These are phyloP conservation scores for Boletus reticuloceps DNA, from an alignment of 768 basidiomycete genomes.

Conservation along the genomic window DNA sequence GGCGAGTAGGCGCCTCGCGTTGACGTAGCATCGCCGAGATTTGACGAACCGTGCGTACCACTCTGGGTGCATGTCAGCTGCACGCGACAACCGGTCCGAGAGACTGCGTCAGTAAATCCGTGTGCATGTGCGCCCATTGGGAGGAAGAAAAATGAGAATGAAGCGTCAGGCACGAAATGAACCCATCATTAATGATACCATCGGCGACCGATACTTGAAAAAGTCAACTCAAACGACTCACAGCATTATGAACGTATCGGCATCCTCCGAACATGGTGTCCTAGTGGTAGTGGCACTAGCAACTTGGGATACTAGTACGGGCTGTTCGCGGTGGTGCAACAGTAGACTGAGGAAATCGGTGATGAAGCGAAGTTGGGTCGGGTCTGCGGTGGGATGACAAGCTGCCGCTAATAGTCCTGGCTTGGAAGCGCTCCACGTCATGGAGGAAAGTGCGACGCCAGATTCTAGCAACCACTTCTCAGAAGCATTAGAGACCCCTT, in stretches of 20 bases:
- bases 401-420: constrained; percentile 55
- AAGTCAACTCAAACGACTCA: constrained; percentile 11
- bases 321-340: constrained; percentile 35
- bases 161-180: constrained; percentile 7
- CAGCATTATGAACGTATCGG: constrained; percentile 14
- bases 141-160: neutral
- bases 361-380: constrained; percentile 51
- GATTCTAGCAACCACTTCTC: constrained; percentile 27
- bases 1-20: constrained; percentile 33
- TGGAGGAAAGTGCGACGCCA: constrained; percentile 19
- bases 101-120: constrained; percentile 30
- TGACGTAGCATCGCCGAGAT: constrained; percentile 33
- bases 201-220: neutral
- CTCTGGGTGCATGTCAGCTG: constrained; percentile 31
- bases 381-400: constrained; percentile 58
- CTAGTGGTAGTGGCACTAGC: no score
- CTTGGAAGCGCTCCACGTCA: constrained; percentile 31
- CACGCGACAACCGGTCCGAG: constrained; percentile 35
- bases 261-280: neutral
- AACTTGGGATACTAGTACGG: neutral
- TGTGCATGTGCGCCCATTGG: neutral
- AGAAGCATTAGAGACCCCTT: constrained; percentile 25
- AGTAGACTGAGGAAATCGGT: constrained; percentile 49
- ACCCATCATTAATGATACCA: constrained; percentile 7
- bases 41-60: constrained; percentile 45